A percentile compares a stretch with the other conserved stretches of the same genome.
phyloP scores from a whole-genome alignment of 768 basidiomycete species.

The Phanerodontia chrysosporium region DNA sequence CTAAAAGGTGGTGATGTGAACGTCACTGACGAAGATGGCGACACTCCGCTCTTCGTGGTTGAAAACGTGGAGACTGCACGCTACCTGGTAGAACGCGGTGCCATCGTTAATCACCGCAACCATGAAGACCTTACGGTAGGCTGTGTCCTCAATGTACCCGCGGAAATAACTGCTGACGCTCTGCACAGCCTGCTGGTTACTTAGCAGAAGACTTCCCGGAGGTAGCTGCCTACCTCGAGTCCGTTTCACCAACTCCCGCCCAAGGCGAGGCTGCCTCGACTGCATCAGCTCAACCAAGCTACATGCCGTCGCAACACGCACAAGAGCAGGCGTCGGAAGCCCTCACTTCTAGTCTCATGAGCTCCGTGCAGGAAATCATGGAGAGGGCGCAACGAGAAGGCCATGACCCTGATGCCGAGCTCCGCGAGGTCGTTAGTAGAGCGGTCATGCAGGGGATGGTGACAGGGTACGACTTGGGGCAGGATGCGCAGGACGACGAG shows the following conservation, averaged over 20 bases:
- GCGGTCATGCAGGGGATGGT: slow-evolving; percentile 66
- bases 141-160: slow-evolving; percentile 14
- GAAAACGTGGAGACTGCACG: slow-evolving; percentile 76
- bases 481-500: slow-evolving; percentile 15
- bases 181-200: slow-evolving; percentile 59
- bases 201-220: slow-evolving; percentile 68
- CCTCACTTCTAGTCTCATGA: slow-evolving; percentile 64
- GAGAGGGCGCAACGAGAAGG: slow-evolving; percentile 52
- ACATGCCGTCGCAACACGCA: slow-evolving; percentile 55
- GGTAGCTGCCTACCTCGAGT: slow-evolving; percentile 59
- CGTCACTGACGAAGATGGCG: slow-evolving; percentile 79
- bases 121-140: slow-evolving; percentile 72
- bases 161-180: slow-evolving; percentile 9
- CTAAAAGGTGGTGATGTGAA: slow-evolving; percentile 82
- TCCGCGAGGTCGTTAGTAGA: slow-evolving; percentile 55
- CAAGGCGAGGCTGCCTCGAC: slow-evolving; percentile 12
- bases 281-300: slow-evolving; percentile 18
- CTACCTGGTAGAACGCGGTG: slow-evolving; percentile 78
- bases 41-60: slow-evolving; percentile 89
- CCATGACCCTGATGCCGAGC: slow-evolving; percentile 61
- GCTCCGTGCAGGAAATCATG: slow-evolving; percentile 65
- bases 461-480: slow-evolving; percentile 53
- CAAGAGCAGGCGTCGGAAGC: slow-evolving; percentile 68
- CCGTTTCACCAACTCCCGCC: slow-evolving; percentile 19
- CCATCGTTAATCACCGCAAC: slow-evolving; percentile 58